phyloP scores from a whole-genome alignment of 1,139 yeast species.

The Pneumocystis jirovecii region DNA sequence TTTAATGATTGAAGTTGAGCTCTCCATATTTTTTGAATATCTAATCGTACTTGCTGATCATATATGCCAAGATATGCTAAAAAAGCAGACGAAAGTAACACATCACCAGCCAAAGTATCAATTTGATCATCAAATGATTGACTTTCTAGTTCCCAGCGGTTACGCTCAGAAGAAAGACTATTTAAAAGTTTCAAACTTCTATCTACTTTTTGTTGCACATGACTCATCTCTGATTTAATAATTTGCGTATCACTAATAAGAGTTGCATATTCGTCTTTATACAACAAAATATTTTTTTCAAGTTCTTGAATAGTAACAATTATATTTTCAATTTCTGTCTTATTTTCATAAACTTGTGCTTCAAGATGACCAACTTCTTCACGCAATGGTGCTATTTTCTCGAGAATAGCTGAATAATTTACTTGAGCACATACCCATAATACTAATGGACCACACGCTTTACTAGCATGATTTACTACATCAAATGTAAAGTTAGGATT shows the following conservation, averaged over 20 bases:
- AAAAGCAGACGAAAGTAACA: constrained; percentile 48
- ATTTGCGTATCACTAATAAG: constrained; percentile 66
- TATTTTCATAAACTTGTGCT: constrained; percentile 44
- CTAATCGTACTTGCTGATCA: constrained; percentile 39
- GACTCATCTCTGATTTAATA: constrained; percentile 53
- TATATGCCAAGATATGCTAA: constrained; percentile 46
- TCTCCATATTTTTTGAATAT: constrained; percentile 32
- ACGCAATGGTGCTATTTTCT: constrained; percentile 59
- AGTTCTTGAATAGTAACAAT: constrained; percentile 69
- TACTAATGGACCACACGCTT: constrained; percentile 85
- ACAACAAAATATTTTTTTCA: constrained; percentile 49
- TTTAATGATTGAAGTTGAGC: constrained; percentile 26
- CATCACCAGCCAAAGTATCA: constrained; percentile 45
- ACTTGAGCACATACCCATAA: constrained; percentile 88
- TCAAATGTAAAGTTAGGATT: constrained; percentile 55
- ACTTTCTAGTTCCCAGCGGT: constrained; percentile 58
- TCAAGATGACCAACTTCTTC: constrained; percentile 52
- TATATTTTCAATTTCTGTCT: constrained; percentile 49
- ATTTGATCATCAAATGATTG: constrained; percentile 36
- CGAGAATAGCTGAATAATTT: constrained; percentile 50
- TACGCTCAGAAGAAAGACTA: constrained; percentile 49
- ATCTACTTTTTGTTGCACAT: constrained; percentile 45
- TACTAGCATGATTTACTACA: constrained; percentile 74
- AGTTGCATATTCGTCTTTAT: constrained; percentile 53
- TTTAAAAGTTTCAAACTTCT: constrained; percentile 52